phyloP scores from a whole-genome alignment of 2,329 filamentous ascomycete genomes.

The Arthrobotrys sinensis region DNA sequence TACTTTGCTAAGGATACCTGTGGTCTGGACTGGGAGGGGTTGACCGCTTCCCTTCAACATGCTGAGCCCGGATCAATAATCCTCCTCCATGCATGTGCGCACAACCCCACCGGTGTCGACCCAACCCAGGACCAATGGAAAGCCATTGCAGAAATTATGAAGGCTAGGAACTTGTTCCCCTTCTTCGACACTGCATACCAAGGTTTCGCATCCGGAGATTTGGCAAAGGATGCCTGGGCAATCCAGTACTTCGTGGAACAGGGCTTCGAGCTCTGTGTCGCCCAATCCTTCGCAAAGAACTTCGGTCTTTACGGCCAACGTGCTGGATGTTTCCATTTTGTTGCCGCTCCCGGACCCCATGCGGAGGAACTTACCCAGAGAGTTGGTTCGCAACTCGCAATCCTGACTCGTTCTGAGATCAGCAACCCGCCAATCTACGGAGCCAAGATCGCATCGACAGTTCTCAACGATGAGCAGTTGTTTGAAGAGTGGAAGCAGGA shows the following conservation, averaged over 20 bases:
- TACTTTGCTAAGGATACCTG: slow-evolving; percentile 99
- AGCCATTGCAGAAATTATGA: slow-evolving; percentile 88
- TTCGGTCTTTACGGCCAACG: slow-evolving; percentile 95
- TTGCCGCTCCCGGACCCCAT: slow-evolving; percentile 75
- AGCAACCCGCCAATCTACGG: slow-evolving; percentile 98
- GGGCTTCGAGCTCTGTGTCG: slow-evolving; percentile 88
- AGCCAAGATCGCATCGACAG: slow-evolving; percentile 91
- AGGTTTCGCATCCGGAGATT: slow-evolving; percentile 94
- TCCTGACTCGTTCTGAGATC: slow-evolving; percentile 95
- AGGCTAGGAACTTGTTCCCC: slow-evolving; percentile 87
- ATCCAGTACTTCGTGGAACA: slow-evolving; percentile 93
- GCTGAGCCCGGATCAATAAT: slow-evolving; percentile 90
- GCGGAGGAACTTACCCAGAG: slow-evolving; percentile 89
- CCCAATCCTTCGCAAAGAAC: slow-evolving; percentile 93
- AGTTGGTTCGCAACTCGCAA: slow-evolving; percentile 98
- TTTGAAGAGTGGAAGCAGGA: slow-evolving; percentile 96
- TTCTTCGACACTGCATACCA: slow-evolving; percentile 99
- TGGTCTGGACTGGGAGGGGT: slow-evolving; percentile 94
- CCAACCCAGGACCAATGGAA: slow-evolving; percentile 93
- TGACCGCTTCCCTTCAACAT: slow-evolving; percentile 89
- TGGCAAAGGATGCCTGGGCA: slow-evolving; percentile 92
- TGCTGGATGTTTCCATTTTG: slow-evolving; percentile 94
- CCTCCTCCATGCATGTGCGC: slow-evolving; percentile 95
- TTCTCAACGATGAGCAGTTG: slow-evolving; percentile 86
- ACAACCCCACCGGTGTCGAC: slow-evolving; percentile 98